Percentiles rank a stretch among this genome's conserved stretches.
These are phyloP conservation scores for Panicum virgatum DNA, from an alignment of 202 grass and related monocot species.

Conservation along the genomic window DNA sequence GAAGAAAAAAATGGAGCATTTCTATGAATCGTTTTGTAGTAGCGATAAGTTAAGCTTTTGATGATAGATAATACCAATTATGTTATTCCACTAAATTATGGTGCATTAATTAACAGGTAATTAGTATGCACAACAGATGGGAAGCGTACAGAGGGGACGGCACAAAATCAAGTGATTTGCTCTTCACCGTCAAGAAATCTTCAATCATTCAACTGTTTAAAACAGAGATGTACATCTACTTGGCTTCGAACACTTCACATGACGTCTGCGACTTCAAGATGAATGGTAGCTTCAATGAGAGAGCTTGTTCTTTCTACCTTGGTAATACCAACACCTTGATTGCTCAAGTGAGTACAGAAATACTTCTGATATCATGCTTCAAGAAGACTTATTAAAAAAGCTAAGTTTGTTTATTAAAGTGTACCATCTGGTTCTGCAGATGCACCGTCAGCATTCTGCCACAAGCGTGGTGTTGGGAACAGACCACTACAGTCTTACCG, in stretches of 20 bases:
- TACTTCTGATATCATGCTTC: not conserved
- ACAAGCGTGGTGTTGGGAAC: conserved; percentile 41
- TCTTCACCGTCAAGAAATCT: conserved; percentile 53
- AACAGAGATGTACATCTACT: conserved; percentile 58
- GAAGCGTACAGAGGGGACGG: conserved; percentile 66
- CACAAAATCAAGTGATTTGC: conserved; percentile 28
- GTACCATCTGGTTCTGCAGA: conserved; percentile 36
- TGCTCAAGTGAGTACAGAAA: conserved; percentile 44
- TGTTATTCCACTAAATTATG: too few species aligned
- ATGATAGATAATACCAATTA: too few species aligned
- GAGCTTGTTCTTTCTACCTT: conserved; percentile 45
- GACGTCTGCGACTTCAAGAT: conserved; percentile 69
- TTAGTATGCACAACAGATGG: too few species aligned
- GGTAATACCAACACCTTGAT: conserved; percentile 48
- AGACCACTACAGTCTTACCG: conserved; percentile 44
- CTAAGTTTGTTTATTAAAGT: not conserved
- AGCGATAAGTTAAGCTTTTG: too few species aligned
- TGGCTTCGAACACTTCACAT: conserved; percentile 54
- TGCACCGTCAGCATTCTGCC: conserved; percentile 44
- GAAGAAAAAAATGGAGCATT: too few species aligned
- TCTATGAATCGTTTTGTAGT: too few species aligned
- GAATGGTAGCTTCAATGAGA: conserved; percentile 52
- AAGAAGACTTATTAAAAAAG: not conserved
- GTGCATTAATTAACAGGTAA: too few species aligned
- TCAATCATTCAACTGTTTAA: conserved; percentile 46